Conservation (phyloP, 192 early-diverging fungal genomes). For the Linnemannia hyalina region DNA sequence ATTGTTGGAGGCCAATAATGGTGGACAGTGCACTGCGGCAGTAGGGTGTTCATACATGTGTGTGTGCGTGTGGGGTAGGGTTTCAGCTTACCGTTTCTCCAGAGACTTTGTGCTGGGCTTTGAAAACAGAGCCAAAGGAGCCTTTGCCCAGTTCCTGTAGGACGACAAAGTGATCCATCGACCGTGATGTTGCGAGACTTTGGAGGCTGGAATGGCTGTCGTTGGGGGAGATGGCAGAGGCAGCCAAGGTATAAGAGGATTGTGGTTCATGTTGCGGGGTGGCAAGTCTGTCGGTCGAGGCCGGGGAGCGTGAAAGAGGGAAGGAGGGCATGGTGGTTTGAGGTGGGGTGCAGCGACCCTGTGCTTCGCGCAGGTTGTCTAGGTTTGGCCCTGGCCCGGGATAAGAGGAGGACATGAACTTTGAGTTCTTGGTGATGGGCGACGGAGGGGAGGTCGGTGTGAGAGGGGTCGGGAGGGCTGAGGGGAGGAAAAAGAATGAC, state of each 20-base stretch:
- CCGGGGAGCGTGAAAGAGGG: neutral
- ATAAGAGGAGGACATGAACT: conserved; percentile 9
- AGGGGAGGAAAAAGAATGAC: conserved; percentile 25
- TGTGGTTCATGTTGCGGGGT: conserved; percentile 32
- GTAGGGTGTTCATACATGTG: neutral
- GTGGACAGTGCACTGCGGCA: conserved; percentile 11
- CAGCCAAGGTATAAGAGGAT: conserved; percentile 3
- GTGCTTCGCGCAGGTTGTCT: neutral
- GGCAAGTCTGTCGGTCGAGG: neutral
- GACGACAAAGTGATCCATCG: conserved; percentile 71
- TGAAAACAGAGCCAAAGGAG: conserved; percentile 84
- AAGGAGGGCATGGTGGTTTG: neutral
- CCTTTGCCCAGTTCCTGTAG: conserved; percentile 84
- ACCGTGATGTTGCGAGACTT: conserved; percentile 16
- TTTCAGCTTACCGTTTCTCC: conserved; percentile 70
- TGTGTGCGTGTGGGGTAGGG: neutral
- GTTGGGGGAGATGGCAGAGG: conserved; percentile 18
- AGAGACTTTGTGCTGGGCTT: conserved; percentile 73
- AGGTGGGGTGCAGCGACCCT: conserved; percentile 1
- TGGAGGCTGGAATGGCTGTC: conserved; percentile 9
- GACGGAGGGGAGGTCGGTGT: conserved; percentile 41
- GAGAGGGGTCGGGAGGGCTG: conserved; percentile 10
- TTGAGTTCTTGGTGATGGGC: conserved; percentile 21
- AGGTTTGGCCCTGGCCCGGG: neutral
- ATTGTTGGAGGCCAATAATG: neutral